phyloP scores from a whole-genome alignment of 164 flowering plant species.

The Aristolochia fimbriata region DNA sequence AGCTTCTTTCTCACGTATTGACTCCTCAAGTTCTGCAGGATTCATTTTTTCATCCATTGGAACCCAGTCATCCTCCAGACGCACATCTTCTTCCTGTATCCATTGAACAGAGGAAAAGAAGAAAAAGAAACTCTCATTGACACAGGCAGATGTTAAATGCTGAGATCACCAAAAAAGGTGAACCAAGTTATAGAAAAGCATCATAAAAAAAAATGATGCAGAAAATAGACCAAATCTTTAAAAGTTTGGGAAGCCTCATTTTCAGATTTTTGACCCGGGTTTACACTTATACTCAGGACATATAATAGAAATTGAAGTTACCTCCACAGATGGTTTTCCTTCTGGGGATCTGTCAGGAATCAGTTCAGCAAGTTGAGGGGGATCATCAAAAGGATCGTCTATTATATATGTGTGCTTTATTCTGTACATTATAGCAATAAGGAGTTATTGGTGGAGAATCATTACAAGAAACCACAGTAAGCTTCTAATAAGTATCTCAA shows the following conservation, averaged over 20 bases:
- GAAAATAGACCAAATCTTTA: not conserved
- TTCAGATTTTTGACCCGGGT: not conserved
- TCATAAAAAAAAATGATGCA: not conserved
- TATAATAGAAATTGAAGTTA: conserved; percentile 7
- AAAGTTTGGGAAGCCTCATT: not conserved
- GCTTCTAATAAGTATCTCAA: not conserved
- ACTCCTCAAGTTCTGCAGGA: conserved; percentile 63
- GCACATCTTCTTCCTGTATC: conserved; percentile 20
- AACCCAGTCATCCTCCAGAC: conserved; percentile 98
- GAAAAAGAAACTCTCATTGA: no score
- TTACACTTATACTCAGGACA: not conserved
- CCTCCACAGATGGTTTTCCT: conserved; percentile 88
- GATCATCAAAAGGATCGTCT: conserved; percentile 96
- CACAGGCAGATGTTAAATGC: no score
- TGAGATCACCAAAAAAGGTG: no score
- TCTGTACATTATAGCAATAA: conserved; percentile 24
- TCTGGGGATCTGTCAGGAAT: conserved; percentile 90
- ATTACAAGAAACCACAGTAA: not conserved
- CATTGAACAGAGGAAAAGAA: no score
- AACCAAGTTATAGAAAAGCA: no score
- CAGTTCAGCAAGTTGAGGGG: conserved; percentile 56
- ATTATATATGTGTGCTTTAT: conserved; percentile 84
- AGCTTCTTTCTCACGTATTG: conserved; percentile 65
- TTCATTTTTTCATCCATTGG: conserved; percentile 80
- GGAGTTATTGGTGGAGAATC: not conserved